These are phyloP conservation scores for Leersia perrieri DNA, from an alignment of 176 grass and related monocot species.

Conservation along the genomic window DNA sequence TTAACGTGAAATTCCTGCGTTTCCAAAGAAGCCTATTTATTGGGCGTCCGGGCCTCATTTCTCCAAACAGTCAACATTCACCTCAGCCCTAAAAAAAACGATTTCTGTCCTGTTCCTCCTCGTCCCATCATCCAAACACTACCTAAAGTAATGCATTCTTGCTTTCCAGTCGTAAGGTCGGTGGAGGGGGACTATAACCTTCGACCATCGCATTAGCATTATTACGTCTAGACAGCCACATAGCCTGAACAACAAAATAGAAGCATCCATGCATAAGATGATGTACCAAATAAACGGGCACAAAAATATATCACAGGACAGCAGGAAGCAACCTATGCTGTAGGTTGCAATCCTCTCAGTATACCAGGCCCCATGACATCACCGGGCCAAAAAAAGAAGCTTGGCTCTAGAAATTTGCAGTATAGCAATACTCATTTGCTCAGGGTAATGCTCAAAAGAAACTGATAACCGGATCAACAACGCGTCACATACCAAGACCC, in stretches of 20 bases:
- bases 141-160: too few species aligned
- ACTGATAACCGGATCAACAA: background rate
- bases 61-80: too few species aligned
- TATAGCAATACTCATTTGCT: background rate
- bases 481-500: background rate
- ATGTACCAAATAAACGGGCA: background rate
- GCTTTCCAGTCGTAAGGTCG: too few species aligned
- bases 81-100: too few species aligned
- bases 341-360: background rate
- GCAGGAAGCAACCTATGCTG: background rate
- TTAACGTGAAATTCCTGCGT: too few species aligned
- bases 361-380: background rate
- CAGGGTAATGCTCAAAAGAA: background rate
- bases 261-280: background rate
- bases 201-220: background rate
- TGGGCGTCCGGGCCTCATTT: too few species aligned
- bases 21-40: too few species aligned
- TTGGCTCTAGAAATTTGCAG: background rate
- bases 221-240: background rate
- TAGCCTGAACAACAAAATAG: background rate
- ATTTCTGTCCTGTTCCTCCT: too few species aligned
- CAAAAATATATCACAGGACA: background rate
- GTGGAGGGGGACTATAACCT: too few species aligned
- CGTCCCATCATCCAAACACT: too few species aligned
- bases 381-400: background rate